Evolutionary conservation across 805 yeast genomes (phyloP), one percentile per base, ranked within the genome.

Genomic region (Pichia deserticola): DNA sequence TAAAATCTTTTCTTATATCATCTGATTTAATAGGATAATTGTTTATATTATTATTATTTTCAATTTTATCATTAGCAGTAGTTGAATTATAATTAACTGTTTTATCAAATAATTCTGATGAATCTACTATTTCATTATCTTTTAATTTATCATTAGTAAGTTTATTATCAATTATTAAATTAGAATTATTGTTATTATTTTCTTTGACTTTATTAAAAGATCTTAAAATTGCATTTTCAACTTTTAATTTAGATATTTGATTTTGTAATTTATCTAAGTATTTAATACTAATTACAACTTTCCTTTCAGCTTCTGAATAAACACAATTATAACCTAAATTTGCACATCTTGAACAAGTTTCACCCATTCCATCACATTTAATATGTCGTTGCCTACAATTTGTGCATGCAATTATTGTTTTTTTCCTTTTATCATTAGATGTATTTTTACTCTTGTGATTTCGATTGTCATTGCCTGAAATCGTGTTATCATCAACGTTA

Each of bases 331-430:
- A 68, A 44, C 72, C 74, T 13, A 84, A 78, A 44, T 72, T 61
- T 12, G 64, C 65, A 60, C 93, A 86, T 58, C 81, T 81, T 45
- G 69, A 64, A 61, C 93, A 86, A 0, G 89, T 89, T 44, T 81
- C 77, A 1, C 87, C 88, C 4, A 30, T 45, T 2, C 89, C 89
- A 12, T 88, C 88, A 60, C 93, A 86, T 54, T 84, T 77, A 40
- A 83, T 79, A 64, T 86, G 93, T 47, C 89, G 72, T 44, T 78
- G 75, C 34, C 92, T 71, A 60, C 93, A 86, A 42, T 87, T 67
- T 3, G 77, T 76, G 62, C 92, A 85, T 3, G 69, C 69, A 15
- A 60, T 45, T n/a, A 41, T 57, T 2, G 64, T 61, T 47, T 62
- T 53, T 32, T 56, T 63, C 44, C 54, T 62, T 13, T 30, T 29